These are phyloP conservation scores for Boletus rufocinnamomeus DNA, from an alignment of 768 basidiomycete genomes.

Conservation along the genomic window DNA sequence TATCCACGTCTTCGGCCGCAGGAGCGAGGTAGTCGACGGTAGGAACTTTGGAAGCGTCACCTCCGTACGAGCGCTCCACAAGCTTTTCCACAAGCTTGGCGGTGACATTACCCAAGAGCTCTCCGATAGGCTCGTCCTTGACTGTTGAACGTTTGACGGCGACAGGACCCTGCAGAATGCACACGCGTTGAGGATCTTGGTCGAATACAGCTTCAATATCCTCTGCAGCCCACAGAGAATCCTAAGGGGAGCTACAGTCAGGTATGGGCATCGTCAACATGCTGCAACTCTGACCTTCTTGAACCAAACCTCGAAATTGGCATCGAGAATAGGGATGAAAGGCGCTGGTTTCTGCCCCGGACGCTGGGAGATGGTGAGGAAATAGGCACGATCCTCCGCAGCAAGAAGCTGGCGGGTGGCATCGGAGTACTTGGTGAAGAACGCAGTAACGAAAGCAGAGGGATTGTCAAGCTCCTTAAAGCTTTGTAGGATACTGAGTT, in stretches of 20 bases:
- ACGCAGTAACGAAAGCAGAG: constrained; percentile 67
- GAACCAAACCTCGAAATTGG: constrained; percentile 97
- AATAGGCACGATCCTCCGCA: constrained; percentile 92
- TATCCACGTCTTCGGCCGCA: constrained; percentile 39
- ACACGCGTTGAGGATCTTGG: constrained; percentile 97
- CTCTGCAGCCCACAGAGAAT: constrained; percentile 96
- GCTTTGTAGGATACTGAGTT: constrained; percentile 84
- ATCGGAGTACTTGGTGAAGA: constrained; percentile 83
- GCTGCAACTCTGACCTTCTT: constrained; percentile 73
- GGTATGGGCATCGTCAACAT: constrained; percentile 4
- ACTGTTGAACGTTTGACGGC: constrained; percentile 84
- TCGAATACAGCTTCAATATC: constrained; percentile 99
- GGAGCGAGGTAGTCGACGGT: constrained; percentile 81
- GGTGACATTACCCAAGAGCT: constrained; percentile 88
- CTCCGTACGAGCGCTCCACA: constrained; percentile 73
- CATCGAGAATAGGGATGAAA: constrained; percentile 95
- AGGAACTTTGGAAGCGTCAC: constrained; percentile 76
- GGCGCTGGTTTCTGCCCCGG: constrained; percentile 98
- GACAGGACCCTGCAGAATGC: constrained; percentile 96
- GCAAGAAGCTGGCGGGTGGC: constrained; percentile 87
- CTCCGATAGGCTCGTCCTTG: constrained; percentile 94
- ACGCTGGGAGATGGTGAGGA: constrained; percentile 93
- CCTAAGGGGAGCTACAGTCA: constrained; percentile 46
- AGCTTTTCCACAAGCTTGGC: constrained; percentile 74
- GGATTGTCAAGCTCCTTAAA: constrained; percentile 85